Conservation (phyloP, 306 rosid genomes). For the Quillaja saponaria region DNA sequence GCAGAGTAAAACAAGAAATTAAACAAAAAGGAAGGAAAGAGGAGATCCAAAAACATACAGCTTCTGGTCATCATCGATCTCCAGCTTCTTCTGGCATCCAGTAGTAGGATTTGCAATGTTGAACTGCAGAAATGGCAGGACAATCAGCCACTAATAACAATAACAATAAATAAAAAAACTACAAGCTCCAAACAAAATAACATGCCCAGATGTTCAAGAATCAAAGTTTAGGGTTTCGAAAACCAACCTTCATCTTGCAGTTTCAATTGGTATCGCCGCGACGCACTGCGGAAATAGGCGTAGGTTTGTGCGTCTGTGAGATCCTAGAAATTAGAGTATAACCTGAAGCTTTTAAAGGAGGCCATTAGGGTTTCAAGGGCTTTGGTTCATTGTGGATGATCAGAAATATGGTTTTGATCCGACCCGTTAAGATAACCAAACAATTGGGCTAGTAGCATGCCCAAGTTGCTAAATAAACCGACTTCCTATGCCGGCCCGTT, state of each 20-base stretch:
- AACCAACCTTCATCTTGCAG: too few relatives aligned
- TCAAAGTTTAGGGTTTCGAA: too few relatives aligned
- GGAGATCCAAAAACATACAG: not conserved
- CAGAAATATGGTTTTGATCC: not conserved
- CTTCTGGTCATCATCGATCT: not conserved
- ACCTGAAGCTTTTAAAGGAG: not conserved
- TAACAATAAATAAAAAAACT: too few relatives aligned
- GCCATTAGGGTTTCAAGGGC: not conserved
- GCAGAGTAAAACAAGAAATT: too few relatives aligned
- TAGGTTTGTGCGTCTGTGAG: too few relatives aligned
- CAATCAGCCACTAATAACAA: too few relatives aligned
- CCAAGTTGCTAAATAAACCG: too few relatives aligned
- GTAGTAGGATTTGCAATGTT: constrained; percentile 2
- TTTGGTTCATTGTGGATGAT: not conserved
- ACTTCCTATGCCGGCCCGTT: constrained; percentile 1
- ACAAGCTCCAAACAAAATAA: not conserved
- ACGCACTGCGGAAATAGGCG: too few relatives aligned
- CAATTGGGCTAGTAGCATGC: too few relatives aligned
- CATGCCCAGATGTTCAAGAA: not conserved
- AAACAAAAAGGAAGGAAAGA: too few relatives aligned
- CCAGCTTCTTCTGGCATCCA: constrained; percentile 1
- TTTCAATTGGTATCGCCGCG: too few relatives aligned
- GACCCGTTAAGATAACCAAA: not conserved
- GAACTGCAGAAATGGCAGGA: not conserved
- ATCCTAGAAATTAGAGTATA: too few relatives aligned